phyloP scores from a whole-genome alignment of 2,329 filamentous ascomycete species.

The Xylariaceae sp. region DNA sequence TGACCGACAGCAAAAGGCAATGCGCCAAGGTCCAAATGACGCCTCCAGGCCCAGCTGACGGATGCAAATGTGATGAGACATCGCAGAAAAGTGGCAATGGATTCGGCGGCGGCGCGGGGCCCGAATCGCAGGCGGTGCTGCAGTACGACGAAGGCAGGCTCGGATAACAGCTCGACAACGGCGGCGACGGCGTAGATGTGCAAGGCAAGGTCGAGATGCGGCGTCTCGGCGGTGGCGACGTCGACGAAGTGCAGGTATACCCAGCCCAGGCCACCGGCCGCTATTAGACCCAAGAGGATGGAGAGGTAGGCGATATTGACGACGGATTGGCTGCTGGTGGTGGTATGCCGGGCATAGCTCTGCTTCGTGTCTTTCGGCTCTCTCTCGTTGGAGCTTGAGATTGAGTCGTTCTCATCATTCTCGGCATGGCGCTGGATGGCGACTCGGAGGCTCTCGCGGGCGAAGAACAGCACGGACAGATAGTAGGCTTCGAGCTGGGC shows the following conservation, averaged over 20 bases:
- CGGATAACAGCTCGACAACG: slow-evolving; percentile 72
- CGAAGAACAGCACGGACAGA: slow-evolving; percentile 90
- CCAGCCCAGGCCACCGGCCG: slow-evolving; percentile 61
- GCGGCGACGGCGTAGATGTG: slow-evolving; percentile 54
- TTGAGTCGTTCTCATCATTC: not conserved
- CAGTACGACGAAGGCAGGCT: slow-evolving; percentile 85
- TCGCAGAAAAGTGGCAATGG: slow-evolving; percentile 71
- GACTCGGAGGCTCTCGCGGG: slow-evolving; percentile 85
- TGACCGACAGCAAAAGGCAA: slow-evolving; percentile 89
- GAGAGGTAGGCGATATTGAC: slow-evolving; percentile 87
- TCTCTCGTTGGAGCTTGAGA: not conserved
- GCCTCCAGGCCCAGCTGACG: slow-evolving; percentile 59
- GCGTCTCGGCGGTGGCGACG: slow-evolving; percentile 49
- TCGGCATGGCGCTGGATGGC: slow-evolving; percentile 73
- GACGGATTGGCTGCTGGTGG: slow-evolving; percentile 62
- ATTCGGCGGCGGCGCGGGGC: slow-evolving; percentile 77
- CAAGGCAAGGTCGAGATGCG: slow-evolving; percentile 57
- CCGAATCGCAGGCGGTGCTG: slow-evolving; percentile 79
- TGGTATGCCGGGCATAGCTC: slow-evolving; percentile 15
- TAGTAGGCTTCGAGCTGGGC: slow-evolving; percentile 92
- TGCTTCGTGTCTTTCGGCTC: not conserved
- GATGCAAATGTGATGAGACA: slow-evolving; percentile 70
- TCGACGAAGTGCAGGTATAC: slow-evolving; percentile 59
- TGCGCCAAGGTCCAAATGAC: slow-evolving; percentile 60
- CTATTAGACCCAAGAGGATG: slow-evolving; percentile 61